Evolutionary conservation across 176 grass and related monocot genomes (phyloP).

Genomic region (Neostapfia colusana): DNA sequence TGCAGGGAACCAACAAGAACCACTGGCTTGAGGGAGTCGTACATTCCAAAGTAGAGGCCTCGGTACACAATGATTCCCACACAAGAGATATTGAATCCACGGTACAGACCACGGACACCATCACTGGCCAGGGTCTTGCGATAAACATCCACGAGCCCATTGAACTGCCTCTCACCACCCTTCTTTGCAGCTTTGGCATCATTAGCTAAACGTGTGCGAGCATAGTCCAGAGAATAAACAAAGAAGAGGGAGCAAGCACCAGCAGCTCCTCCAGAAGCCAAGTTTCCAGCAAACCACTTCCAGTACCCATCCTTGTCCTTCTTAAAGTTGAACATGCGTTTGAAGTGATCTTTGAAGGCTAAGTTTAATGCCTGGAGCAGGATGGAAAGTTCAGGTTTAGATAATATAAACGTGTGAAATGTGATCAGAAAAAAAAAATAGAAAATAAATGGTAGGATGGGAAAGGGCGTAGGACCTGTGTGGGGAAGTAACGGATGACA

Average conservation of each 20-base stretch:
- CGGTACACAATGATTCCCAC: conserved; percentile 72
- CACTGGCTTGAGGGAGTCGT: conserved; percentile 66
- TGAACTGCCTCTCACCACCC: conserved; percentile 63
- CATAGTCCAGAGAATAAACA: conserved; percentile 67
- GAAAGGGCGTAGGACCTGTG: conserved; percentile 41
- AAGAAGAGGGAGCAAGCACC: conserved; percentile 68
- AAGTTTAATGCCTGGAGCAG: conserved; percentile 59
- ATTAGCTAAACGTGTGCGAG: conserved; percentile 62
- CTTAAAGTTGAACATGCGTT: conserved; percentile 80
- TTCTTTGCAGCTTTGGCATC: conserved; percentile 62
- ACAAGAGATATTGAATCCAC: conserved; percentile 65
- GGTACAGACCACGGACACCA: conserved; percentile 58
- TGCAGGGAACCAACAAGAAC: conserved; percentile 49
- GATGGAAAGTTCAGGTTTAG: background rate
- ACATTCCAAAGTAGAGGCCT: conserved; percentile 70
- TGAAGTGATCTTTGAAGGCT: conserved; percentile 71
- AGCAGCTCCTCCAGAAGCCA: conserved; percentile 66
- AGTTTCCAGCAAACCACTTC: conserved; percentile 72
- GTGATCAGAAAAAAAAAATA: background rate
- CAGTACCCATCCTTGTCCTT: conserved; percentile 72
- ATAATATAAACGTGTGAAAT: background rate
- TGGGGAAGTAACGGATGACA: conserved; percentile 73
- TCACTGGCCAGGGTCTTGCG: conserved; percentile 50
- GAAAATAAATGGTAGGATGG: background rate
- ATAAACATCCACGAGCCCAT: conserved; percentile 67